Evolutionary conservation across 257 asterid genomes (phyloP).

Genomic region (Salvia hispanica): DNA sequence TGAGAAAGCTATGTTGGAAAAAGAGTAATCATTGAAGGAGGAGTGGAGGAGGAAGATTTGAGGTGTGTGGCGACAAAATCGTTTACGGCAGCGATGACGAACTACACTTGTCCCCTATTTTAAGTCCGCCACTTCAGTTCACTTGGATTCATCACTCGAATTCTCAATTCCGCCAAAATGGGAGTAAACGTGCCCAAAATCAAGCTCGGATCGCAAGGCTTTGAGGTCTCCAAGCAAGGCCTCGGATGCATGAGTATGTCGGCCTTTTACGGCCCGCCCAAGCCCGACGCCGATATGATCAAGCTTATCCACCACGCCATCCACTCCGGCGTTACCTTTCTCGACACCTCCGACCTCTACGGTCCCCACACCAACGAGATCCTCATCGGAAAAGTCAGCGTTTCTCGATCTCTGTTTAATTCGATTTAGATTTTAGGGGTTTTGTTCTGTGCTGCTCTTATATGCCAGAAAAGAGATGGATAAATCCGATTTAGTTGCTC

Average conservation of each 20-base stretch:
- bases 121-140: neutral
- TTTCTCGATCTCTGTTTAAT: too few relatives aligned
- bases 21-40: too few relatives aligned
- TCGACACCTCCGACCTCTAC: conserved; percentile 41
- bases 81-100: neutral
- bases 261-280: conserved; percentile 29
- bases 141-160: conserved; percentile 1
- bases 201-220: conserved; percentile 43
- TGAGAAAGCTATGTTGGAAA: too few relatives aligned
- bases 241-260: conserved; percentile 50
- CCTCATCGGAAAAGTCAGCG: conserved; percentile 34
- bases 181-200: conserved; percentile 23
- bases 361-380: conserved; percentile 43
- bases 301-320: conserved; percentile 37
- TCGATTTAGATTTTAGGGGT: too few relatives aligned
- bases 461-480: too few relatives aligned
- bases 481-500: too few relatives aligned
- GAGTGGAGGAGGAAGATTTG: too few relatives aligned
- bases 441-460: too few relatives aligned
- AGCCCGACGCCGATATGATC: conserved; percentile 41
- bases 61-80: too few relatives aligned
- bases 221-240: conserved; percentile 43
- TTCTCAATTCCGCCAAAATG: neutral
- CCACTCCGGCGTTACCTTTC: conserved; percentile 40
- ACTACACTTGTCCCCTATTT: neutral